A percentile compares a stretch with the other conserved stretches of the same genome.
These are phyloP conservation scores for Theileria luwenshuni DNA, from an alignment of 169 alveolate genomes.

Conservation along the genomic window DNA sequence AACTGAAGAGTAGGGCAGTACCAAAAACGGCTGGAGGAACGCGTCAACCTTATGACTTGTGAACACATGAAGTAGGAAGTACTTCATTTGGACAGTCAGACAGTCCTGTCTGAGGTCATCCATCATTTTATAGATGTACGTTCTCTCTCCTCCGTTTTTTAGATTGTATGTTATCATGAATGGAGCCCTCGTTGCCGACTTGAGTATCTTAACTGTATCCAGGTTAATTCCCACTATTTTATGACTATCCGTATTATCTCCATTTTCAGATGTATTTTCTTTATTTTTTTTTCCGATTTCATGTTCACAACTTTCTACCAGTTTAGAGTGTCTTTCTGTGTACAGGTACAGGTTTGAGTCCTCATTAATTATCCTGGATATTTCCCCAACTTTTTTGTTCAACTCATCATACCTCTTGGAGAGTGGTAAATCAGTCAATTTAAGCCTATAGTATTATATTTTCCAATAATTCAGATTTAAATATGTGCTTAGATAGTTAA, in stretches of 20 bases:
- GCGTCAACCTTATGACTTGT: constrained; percentile 49
- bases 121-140: constrained; percentile 74
- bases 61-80: constrained; percentile 75
- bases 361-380: neutral
- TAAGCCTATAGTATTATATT: constrained; percentile 2
- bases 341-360: constrained; percentile 17
- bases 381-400: neutral
- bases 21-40: constrained; percentile 75
- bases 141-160: neutral
- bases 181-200: constrained; percentile 59
- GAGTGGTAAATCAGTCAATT: constrained; percentile 12
- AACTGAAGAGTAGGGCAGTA: constrained; percentile 69
- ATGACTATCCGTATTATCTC: neutral
- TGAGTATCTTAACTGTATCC: constrained; percentile 26
- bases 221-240: constrained; percentile 25
- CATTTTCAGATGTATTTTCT: neutral
- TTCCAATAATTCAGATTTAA: neutral
- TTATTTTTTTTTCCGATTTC: neutral
- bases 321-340: neutral
- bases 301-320: neutral
- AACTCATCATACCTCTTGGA: constrained; percentile 23
- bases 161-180: constrained; percentile 40
- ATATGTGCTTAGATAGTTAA: too few species aligned
- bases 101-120: constrained; percentile 88
- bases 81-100: constrained; percentile 83